These are phyloP conservation scores for Nyssa sinensis DNA, from an alignment of 148 eudicot species.

Conservation along the genomic window DNA sequence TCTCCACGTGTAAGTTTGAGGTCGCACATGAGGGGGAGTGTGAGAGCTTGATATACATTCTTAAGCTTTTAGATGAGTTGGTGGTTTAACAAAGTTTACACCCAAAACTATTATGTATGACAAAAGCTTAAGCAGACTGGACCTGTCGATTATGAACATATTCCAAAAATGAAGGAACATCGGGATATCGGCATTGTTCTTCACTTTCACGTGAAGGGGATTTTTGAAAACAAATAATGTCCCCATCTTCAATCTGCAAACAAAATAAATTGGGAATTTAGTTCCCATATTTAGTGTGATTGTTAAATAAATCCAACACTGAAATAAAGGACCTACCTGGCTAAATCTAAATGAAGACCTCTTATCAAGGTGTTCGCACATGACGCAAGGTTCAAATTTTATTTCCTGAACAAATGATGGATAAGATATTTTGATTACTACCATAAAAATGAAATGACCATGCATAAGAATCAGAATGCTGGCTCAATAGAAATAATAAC, in stretches of 20 bases:
- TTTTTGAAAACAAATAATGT: slow-evolving; percentile 86
- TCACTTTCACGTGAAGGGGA: slow-evolving; percentile 37
- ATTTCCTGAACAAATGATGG: slow-evolving; percentile 54
- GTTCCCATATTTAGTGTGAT: neutral
- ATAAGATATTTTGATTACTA: neutral
- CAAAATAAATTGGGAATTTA: neutral
- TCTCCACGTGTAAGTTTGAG: no score
- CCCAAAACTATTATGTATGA: neutral
- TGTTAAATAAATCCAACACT: neutral
- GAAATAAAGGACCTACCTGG: slow-evolving; percentile 44
- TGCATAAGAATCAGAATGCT: no score
- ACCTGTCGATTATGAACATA: slow-evolving; percentile 92
- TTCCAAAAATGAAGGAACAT: slow-evolving; percentile 72
- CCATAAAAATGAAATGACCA: no score
- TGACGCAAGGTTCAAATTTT: slow-evolving; percentile 71
- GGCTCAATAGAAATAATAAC: neutral
- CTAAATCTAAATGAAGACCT: slow-evolving; percentile 50
- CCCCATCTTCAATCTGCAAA: slow-evolving; percentile 88
- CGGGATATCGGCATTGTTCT: slow-evolving; percentile 53
- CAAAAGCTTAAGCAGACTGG: neutral
- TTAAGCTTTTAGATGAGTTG: no score
- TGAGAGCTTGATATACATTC: no score
- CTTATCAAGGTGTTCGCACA: slow-evolving; percentile 74
- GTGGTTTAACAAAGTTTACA: no score
- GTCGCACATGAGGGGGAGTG: no score